Evolutionary conservation across 345 rosid species (phyloP), one percentile per base, ranked within the genome.

Genomic region (Populus nigra): DNA sequence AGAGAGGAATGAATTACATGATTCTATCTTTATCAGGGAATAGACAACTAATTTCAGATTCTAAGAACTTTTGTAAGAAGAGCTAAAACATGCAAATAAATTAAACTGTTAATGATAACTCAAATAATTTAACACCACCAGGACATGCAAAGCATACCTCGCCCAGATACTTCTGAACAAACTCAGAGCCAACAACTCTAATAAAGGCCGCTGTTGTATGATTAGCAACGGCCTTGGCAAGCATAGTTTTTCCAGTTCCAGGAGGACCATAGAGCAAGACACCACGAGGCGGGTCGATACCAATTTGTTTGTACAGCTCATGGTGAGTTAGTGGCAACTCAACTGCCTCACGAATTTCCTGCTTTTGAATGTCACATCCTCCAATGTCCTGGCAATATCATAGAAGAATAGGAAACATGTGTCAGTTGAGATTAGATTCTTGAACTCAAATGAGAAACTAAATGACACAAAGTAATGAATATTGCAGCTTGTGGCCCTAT

Each of bases 271-370:
- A 93, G 16, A 95, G 96, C 84, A 95, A 78, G 69, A 95, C 99
- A 69, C 99, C 99, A 20, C 99, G 98, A 16, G 99, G 99, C 0
- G 99, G 99, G 78, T 95, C 99, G 39, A 95, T 95, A 36, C 99
- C 99, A 80, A 95, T 95, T 79, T 95, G 98, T 47, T 93, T 95
- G 89, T 95, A 95, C 39, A 95, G 83, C 73, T 95, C 99, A 49
- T 95, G 97, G 72, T 95, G 99, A 66, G 99, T 95, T 27, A 95
- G 87, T 16, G 99, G 99, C 75, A 95, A 85, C 87, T 95, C 99
- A 72, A 95, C 99, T 7, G 99, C 99, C 87, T 95, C 99, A n/a
- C 99, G 96, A 82, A 95, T 95, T 80, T 96, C 99, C 88, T 96
- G 99, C 79, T 96, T 96, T 84, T 96, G 99, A 78, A 93, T 91